Percentiles rank a stretch among this genome's conserved stretches.
Evolutionary conservation across 768 basidiomycete genomes (phyloP).

Genomic region (Inosperma sp.): DNA sequence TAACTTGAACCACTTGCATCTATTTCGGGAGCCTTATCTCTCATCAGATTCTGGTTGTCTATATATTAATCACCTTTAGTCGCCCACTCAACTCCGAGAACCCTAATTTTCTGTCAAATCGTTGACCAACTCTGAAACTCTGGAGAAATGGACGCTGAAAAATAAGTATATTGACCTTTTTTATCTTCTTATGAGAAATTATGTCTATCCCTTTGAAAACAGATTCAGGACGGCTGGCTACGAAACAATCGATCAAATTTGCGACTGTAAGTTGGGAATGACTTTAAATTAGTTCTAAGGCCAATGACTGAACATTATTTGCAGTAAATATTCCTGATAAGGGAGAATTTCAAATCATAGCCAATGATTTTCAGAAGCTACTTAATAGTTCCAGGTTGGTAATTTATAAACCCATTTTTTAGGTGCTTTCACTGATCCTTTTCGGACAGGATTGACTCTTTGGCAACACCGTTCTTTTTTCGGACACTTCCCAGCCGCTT

Average conservation of each 20-base stretch:
- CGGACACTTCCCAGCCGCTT: conserved; percentile 79
- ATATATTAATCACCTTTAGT: no score
- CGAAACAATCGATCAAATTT: conserved; percentile 83
- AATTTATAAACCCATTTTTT: background rate
- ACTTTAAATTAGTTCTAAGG: background rate
- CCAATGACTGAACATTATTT: background rate
- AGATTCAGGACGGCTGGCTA: conserved; percentile 87
- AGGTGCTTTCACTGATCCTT: background rate
- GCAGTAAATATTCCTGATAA: conserved; percentile 52
- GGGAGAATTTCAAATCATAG: conserved; percentile 73
- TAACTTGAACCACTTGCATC: no score
- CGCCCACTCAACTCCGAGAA: no score
- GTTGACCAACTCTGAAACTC: no score
- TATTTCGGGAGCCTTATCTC: no score
- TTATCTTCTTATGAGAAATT: background rate
- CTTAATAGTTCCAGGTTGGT: conserved; percentile 94
- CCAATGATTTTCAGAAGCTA: conserved; percentile 71
- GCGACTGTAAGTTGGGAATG: conserved; percentile 65
- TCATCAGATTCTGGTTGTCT: no score
- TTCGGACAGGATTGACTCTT: conserved; percentile 62
- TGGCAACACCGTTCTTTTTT: conserved; percentile 94
- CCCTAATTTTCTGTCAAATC: no score
- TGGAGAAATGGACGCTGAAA: conserved; percentile 48
- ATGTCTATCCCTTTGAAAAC: background rate
- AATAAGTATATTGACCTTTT: conserved; percentile 26